Evolutionary conservation across 768 basidiomycete species (phyloP).

Genomic region (Holtermanniella nyarrowii): DNA sequence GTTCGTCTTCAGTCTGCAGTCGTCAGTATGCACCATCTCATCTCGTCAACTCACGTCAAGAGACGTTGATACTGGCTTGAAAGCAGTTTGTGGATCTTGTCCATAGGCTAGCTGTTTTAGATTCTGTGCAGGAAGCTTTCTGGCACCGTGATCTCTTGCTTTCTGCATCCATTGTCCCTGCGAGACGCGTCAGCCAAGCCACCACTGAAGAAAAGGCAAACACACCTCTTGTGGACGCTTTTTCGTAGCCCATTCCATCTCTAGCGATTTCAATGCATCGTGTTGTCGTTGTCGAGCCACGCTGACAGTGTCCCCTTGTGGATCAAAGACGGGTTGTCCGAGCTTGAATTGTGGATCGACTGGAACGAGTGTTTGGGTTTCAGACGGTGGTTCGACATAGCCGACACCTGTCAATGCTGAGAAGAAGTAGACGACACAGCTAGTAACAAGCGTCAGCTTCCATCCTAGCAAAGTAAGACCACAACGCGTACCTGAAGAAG

Average conservation of each 20-base stretch:
- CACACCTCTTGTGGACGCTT: constrained; percentile 40
- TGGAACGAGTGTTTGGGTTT: background rate
- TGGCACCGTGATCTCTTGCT: constrained; percentile 33
- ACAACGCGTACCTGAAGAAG: constrained; percentile 27
- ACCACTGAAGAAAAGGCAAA: constrained; percentile 3
- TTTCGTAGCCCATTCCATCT: constrained; percentile 30
- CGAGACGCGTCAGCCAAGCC: background rate
- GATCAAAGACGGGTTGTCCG: constrained; percentile 21
- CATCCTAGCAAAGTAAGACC: background rate
- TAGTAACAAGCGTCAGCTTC: constrained; percentile 4
- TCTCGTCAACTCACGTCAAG: no score
- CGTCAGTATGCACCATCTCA: no score
- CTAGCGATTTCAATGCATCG: constrained; percentile 29
- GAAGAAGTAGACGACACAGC: constrained; percentile 36
- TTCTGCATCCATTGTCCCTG: constrained; percentile 40
- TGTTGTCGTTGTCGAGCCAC: constrained; percentile 9
- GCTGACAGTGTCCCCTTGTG: background rate
- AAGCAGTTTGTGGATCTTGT: no score
- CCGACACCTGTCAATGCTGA: constrained; percentile 35
- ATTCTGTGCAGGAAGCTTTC: no score
- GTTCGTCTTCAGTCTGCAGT: no score
- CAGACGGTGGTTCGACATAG: constrained; percentile 20
- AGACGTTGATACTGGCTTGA: no score
- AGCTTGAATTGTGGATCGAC: constrained; percentile 9
- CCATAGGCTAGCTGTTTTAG: no score